A percentile compares a stretch with the other conserved stretches of the same genome.
Evolutionary conservation across 1,284 basidiomycete genomes (phyloP).

Genomic region (Boletus mariae): DNA sequence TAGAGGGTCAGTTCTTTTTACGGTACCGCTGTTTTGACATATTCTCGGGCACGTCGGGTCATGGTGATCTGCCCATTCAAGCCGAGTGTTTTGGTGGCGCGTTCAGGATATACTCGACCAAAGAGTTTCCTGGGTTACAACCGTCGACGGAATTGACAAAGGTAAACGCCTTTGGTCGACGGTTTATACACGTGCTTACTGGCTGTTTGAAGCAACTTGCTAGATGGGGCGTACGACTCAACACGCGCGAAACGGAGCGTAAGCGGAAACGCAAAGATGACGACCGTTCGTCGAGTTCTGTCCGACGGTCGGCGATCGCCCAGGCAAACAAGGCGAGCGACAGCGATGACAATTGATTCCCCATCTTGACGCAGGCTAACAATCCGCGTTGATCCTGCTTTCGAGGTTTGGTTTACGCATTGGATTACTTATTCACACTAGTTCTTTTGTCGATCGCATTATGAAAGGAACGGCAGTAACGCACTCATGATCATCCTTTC

Average conservation of each 20-base stretch:
- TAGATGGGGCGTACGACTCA: conserved; percentile 65
- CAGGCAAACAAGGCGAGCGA: conserved; percentile 19
- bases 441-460: conserved; percentile 4
- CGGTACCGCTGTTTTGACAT: conserved; percentile 69
- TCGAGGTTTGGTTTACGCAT: conserved; percentile 5
- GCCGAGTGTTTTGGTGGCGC: conserved; percentile 67
- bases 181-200: conserved; percentile 2
- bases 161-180: conserved; percentile 34
- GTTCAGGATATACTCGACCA: conserved; percentile 74
- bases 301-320: conserved; percentile 2
- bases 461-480: conserved; percentile 2
- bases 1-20: conserved; percentile 62
- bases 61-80: conserved; percentile 47
- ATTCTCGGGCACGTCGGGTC: conserved; percentile 40
- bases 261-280: conserved; percentile 52
- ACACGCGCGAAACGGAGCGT: conserved; percentile 66
- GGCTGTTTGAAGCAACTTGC: conserved; percentile 51
- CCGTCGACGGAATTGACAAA: conserved; percentile 74
- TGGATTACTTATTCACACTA: conserved; percentile 5
- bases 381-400: neutral
- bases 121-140: conserved; percentile 72
- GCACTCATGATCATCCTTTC: conserved; percentile 1
- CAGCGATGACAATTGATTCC: conserved; percentile 23
- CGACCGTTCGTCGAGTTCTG: conserved; percentile 9
- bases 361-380: no score